Evolutionary conservation across 2,329 filamentous ascomycete genomes (phyloP).

Genomic region (Verruconis gallopava): DNA sequence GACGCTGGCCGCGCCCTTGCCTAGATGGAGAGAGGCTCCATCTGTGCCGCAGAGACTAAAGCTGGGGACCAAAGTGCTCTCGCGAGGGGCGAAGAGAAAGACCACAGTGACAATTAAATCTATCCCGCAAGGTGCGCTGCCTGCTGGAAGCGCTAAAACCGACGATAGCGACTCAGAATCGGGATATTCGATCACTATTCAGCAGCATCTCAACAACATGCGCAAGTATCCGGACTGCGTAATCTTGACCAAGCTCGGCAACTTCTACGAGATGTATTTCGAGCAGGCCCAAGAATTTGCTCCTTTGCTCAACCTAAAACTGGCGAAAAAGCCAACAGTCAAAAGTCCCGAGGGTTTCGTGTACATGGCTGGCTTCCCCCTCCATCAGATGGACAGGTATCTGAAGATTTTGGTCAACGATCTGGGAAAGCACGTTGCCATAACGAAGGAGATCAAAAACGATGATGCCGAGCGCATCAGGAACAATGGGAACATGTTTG

Average conservation of each 20-base stretch:
- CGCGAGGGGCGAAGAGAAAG: constrained; percentile 29
- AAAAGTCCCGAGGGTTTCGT: constrained; percentile 49
- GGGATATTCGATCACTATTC: constrained; percentile 74
- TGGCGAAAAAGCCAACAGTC: constrained; percentile 67
- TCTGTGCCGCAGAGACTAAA: background rate
- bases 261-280: constrained; percentile 97
- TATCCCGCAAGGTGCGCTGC: constrained; percentile 9
- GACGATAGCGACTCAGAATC: constrained; percentile 35
- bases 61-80: constrained; percentile 6
- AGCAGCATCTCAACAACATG: constrained; percentile 83
- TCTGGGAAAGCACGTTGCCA: constrained; percentile 77
- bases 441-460: constrained; percentile 85
- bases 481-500: constrained; percentile 67
- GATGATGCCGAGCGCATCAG: constrained; percentile 56
- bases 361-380: constrained; percentile 90
- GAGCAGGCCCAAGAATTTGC: constrained; percentile 86
- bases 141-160: constrained; percentile 21
- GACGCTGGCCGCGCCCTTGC: too few relatives aligned
- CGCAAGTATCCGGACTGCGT: constrained; percentile 82
- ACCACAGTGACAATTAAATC: constrained; percentile 17
- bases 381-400: constrained; percentile 82
- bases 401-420: constrained; percentile 90
- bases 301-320: constrained; percentile 75
- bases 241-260: constrained; percentile 78
- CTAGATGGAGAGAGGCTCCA: constrained; percentile 2